phyloP scores from a whole-genome alignment of 176 grass and related monocot genomes.

The Avena insularis region DNA sequence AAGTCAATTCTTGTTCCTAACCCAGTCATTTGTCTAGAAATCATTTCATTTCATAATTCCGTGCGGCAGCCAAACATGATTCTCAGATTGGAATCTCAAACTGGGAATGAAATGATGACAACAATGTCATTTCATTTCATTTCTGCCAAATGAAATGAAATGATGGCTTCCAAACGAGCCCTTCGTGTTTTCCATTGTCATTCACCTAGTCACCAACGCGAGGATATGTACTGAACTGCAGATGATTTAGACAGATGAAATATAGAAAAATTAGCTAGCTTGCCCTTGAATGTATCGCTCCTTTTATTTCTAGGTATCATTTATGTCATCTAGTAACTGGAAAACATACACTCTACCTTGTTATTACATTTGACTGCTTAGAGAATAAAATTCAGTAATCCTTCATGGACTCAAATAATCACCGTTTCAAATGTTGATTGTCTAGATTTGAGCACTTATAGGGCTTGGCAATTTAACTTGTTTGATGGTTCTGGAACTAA shows the following conservation, averaged over 20 bases:
- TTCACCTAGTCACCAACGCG: background rate
- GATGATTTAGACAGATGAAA: background rate
- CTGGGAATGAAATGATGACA: no score
- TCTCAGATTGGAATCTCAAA: no score
- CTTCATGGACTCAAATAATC: background rate
- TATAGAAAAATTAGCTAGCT: background rate
- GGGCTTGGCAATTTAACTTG: background rate
- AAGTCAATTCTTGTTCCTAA: no score
- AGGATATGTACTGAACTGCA: constrained; percentile 3
- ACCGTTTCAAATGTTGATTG: background rate
- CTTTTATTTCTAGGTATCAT: background rate
- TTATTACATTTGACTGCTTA: constrained; percentile 17
- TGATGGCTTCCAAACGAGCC: no score
- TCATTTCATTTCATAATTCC: no score
- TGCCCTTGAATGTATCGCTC: background rate
- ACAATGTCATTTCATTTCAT: no score
- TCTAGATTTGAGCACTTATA: constrained; percentile 25
- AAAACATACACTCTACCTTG: background rate
- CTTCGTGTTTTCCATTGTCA: constrained; percentile 1
- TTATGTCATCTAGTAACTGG: background rate
- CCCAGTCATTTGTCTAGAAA: no score
- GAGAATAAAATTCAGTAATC: constrained; percentile 6
- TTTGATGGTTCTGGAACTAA: constrained; percentile 18
- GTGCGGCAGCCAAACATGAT: no score
- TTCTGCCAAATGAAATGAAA: no score